A percentile compares a stretch with the other conserved stretches of the same genome.
phyloP scores from a whole-genome alignment of 1,284 basidiomycete genomes.

The Melampsora larici-populina region DNA sequence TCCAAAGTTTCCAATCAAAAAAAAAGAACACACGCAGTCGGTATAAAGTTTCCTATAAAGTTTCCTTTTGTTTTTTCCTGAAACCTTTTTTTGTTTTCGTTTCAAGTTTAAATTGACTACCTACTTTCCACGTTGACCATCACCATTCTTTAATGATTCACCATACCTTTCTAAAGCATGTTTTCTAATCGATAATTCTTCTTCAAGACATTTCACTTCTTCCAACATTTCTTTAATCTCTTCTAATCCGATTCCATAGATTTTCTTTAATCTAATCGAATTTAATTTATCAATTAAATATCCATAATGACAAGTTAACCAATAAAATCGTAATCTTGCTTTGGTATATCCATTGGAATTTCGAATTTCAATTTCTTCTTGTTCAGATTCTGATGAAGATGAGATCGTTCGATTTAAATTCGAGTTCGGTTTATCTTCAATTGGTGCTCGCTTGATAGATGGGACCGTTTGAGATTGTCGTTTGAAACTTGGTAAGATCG shows the following conservation, averaged over 20 bases:
- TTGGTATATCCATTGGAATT: neutral
- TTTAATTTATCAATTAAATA: conserved; percentile 13
- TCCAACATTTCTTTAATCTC: conserved; percentile 29
- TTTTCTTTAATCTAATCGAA: neutral
- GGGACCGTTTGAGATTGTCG: neutral
- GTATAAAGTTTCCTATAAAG: too few species aligned
- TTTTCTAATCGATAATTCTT: conserved; percentile 4
- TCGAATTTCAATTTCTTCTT: neutral
- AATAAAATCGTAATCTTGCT: neutral
- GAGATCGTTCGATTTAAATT: neutral
- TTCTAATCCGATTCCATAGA: neutral
- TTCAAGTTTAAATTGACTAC: too few species aligned
- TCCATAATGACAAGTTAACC: conserved; percentile 25
- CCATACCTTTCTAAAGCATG: neutral
- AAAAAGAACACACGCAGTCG: too few species aligned
- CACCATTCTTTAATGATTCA: too few species aligned
- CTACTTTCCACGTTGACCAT: too few species aligned
- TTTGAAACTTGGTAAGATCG: neutral
- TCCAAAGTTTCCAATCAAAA: too few species aligned
- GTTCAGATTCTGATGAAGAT: neutral
- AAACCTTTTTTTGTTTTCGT: too few species aligned
- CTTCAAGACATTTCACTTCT: conserved; percentile 12
- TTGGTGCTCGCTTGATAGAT: neutral
- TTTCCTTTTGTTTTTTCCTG: too few species aligned
- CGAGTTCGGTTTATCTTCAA: neutral